These are phyloP conservation scores for Musa beccarii DNA, from an alignment of 176 grass and related monocot genomes.

Conservation along the genomic window DNA sequence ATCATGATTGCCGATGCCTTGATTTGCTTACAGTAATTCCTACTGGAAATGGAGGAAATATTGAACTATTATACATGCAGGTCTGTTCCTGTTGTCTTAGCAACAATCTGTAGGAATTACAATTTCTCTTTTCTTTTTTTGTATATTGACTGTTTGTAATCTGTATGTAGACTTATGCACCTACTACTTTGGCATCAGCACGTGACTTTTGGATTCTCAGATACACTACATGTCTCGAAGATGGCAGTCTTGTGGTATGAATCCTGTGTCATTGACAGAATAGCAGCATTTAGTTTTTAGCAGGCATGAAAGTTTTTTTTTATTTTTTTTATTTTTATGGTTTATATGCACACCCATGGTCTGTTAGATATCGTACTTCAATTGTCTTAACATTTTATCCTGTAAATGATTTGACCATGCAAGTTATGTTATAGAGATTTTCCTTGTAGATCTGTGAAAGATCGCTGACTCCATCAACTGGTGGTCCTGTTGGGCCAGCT, in stretches of 20 bases:
- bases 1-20: slow-evolving; percentile 15
- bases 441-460: slow-evolving; percentile 7
- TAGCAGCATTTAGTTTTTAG: neutral
- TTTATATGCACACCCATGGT: neutral
- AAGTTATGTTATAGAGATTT: neutral
- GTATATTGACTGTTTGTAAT: neutral
- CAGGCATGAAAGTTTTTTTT: neutral
- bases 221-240: slow-evolving; percentile 14
- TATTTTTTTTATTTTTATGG: neutral
- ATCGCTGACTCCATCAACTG: slow-evolving; percentile 8
- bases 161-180: slow-evolving; percentile 9
- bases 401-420: neutral
- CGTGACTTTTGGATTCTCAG: slow-evolving; percentile 17
- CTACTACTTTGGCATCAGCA: slow-evolving; percentile 20
- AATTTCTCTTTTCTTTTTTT: neutral
- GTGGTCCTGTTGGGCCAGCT: slow-evolving; percentile 9
- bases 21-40: slow-evolving; percentile 7
- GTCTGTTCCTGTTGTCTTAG: neutral
- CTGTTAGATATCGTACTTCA: no score
- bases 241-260: slow-evolving; percentile 20
- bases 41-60: neutral
- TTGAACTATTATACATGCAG: slow-evolving; percentile 21
- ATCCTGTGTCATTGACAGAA: neutral
- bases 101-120: neutral
- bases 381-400: no score